Conservation (phyloP, 768 basidiomycete species). For the Heimioporus sp. region DNA sequence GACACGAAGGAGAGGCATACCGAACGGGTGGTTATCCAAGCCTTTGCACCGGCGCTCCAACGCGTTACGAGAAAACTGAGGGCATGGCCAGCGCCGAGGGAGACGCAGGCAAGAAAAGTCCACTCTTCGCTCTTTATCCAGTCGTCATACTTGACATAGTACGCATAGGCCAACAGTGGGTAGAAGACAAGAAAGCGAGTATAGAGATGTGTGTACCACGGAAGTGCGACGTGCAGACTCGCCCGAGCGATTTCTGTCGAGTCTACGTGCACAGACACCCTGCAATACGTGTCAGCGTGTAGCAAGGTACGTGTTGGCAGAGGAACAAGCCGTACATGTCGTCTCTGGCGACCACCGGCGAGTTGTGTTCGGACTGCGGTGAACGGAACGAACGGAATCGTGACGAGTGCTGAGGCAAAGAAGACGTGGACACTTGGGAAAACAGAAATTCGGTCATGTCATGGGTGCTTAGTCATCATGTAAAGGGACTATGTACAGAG, state of each 20-base stretch:
- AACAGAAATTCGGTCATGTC: background rate
- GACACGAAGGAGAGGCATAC: slow-evolving; percentile 36
- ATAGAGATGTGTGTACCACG: slow-evolving; percentile 73
- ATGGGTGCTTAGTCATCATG: slow-evolving; percentile 19
- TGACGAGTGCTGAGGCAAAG: background rate
- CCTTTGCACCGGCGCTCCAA: slow-evolving; percentile 81
- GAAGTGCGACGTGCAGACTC: slow-evolving; percentile 62
- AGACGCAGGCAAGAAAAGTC: slow-evolving; percentile 92
- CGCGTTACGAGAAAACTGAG: slow-evolving; percentile 88
- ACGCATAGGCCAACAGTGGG: slow-evolving; percentile 85
- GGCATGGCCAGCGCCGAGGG: slow-evolving; percentile 83
- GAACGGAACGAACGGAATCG: no score
- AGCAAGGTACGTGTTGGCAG: no score
- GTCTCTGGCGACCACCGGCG: background rate
- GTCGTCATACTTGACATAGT: slow-evolving; percentile 85
- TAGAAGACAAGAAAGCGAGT: slow-evolving; percentile 76
- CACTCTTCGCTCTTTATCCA: slow-evolving; percentile 95
- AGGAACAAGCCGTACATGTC: slow-evolving; percentile 15
- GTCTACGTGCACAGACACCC: slow-evolving; percentile 49
- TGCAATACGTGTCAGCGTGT: slow-evolving; percentile 11
- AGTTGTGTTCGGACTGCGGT: no score
- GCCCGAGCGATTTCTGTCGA: slow-evolving; percentile 69
- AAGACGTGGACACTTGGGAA: background rate
- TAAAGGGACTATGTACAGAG: no score
- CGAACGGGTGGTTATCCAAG: slow-evolving; percentile 75